phyloP scores from a whole-genome alignment of 1,139 yeast species.

The Geotrichum fermentans region DNA sequence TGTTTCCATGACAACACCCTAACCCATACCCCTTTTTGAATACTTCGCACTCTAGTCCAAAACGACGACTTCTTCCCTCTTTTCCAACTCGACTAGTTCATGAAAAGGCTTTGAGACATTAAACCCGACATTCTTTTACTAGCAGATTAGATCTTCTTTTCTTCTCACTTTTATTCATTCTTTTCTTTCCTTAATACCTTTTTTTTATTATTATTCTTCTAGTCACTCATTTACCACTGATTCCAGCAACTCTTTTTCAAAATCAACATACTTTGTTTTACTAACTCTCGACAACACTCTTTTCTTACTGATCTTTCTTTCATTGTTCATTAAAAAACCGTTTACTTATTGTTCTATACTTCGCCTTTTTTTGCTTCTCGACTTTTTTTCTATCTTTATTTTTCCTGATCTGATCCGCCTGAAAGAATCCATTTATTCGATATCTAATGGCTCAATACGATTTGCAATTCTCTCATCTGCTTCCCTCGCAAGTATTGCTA shows the following conservation, averaged over 20 bases:
- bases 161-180: conserved; percentile 1
- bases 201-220: background rate
- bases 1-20: conserved; percentile 6
- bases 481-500: conserved; percentile 63
- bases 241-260: conserved; percentile 2
- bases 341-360: background rate
- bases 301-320: background rate
- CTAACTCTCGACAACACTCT: background rate
- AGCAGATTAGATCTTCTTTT: background rate
- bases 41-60: too few relatives aligned
- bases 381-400: background rate
- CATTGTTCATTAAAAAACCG: background rate
- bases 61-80: background rate
- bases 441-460: conserved; percentile 36
- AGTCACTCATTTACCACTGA: conserved; percentile 1
- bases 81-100: background rate
- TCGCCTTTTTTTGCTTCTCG: background rate
- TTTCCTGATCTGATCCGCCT: background rate
- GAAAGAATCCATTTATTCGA: background rate
- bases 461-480: conserved; percentile 48
- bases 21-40: too few relatives aligned
- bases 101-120: background rate
- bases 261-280: background rate
- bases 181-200: background rate
- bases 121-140: background rate